Evolutionary conservation across 176 grass and related monocot species (phyloP).

Genomic region (Guadua angustifolia): DNA sequence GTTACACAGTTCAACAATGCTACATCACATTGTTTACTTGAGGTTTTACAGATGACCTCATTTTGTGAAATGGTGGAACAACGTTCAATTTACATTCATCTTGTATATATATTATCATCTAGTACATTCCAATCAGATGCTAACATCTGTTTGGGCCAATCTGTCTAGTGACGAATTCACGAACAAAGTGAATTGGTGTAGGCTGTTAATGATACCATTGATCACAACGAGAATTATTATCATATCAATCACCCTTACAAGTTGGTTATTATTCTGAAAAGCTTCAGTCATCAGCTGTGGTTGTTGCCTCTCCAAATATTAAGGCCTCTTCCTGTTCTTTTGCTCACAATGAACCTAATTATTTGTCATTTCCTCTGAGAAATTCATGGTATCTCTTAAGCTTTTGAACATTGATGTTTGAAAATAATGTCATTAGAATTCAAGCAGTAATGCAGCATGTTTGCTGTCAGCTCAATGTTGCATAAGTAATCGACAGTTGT

Average conservation of each 20-base stretch:
- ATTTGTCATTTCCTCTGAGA: slow-evolving; percentile 9
- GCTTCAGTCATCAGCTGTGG: neutral
- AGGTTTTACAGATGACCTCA: neutral
- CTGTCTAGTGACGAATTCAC: neutral
- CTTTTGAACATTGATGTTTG: neutral
- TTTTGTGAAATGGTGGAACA: neutral
- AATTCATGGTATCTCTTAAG: neutral
- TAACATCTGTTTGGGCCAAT: neutral
- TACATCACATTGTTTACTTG: neutral
- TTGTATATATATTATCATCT: neutral
- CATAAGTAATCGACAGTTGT: neutral
- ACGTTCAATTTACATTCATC: neutral
- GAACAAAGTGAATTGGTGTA: neutral
- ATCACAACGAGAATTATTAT: neutral
- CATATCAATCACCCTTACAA: neutral
- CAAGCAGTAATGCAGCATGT: neutral
- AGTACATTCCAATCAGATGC: neutral
- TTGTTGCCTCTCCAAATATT: neutral
- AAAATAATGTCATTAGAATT: neutral
- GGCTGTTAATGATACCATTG: neutral
- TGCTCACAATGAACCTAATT: neutral
- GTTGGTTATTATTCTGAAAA: neutral
- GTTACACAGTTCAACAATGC: neutral
- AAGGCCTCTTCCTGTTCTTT: neutral
- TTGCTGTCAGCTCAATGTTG: neutral